These are phyloP conservation scores for Aspergillus novofumigatus DNA, from an alignment of 2,329 filamentous ascomycete species.

Conservation along the genomic window DNA sequence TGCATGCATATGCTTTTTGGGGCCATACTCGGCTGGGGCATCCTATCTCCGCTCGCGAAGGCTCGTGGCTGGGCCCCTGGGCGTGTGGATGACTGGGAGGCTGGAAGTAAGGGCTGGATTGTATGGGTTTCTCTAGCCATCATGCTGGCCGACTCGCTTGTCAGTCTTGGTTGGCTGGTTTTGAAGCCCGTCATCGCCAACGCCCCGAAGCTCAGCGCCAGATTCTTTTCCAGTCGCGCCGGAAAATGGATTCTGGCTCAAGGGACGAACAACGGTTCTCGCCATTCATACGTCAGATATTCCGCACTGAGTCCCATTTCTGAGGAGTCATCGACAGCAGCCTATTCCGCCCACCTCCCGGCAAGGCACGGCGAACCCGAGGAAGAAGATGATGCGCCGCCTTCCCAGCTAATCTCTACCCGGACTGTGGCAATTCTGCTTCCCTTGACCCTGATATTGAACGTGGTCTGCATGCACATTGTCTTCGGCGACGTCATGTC, in stretches of 20 bases:
- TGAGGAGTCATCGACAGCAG: conserved; percentile 16
- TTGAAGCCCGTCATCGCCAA: conserved; percentile 58
- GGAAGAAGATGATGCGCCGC: conserved; percentile 72
- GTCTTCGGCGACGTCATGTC: conserved; percentile 82
- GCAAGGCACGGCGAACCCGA: conserved; percentile 3
- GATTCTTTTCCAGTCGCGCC: conserved; percentile 25
- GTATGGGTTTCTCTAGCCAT: conserved; percentile 95
- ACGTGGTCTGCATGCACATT: conserved; percentile 73
- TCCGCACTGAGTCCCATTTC: conserved; percentile 24
- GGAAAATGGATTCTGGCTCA: conserved; percentile 25
- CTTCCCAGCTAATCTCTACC: conserved; percentile 72
- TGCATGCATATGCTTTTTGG: conserved; percentile 94
- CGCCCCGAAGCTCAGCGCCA: conserved; percentile 33
- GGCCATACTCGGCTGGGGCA: conserved; percentile 81
- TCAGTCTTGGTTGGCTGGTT: conserved; percentile 78
- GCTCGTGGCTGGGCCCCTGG: conserved; percentile 84
- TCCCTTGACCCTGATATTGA: conserved; percentile 70
- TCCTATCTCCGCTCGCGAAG: conserved; percentile 87
- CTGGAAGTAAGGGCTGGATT: conserved; percentile 96
- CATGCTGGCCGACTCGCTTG: conserved; percentile 89
- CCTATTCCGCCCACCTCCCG: conserved; percentile 2
- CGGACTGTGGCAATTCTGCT: conserved; percentile 71
- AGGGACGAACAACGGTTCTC: conserved; percentile 11
- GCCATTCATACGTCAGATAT: conserved; percentile 28
- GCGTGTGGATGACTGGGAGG: conserved; percentile 80